Conservation (phyloP, 169 alveolate genomes). For the Blepharisma undulans region DNA sequence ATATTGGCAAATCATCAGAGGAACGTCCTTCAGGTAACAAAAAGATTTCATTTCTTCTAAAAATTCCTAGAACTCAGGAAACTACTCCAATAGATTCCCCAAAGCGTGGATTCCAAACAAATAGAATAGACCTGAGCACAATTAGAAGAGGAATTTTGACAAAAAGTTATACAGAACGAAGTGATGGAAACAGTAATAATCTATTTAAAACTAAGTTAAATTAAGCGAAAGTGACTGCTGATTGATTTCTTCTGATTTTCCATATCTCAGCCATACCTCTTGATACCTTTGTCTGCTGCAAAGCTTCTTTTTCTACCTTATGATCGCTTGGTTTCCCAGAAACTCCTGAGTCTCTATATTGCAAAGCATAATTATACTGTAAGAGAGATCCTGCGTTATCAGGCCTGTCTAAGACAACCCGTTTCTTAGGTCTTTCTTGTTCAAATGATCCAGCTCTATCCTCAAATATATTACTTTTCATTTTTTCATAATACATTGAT, state of each 20-base stretch:
- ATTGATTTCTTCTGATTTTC: background rate
- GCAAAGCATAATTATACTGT: conserved; percentile 15
- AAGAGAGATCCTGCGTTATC: background rate
- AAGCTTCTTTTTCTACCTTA: background rate
- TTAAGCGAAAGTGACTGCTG: conserved; percentile 3
- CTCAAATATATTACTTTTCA: background rate
- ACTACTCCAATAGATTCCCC: background rate
- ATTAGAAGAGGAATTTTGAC: background rate
- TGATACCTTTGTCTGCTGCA: background rate
- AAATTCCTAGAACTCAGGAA: background rate
- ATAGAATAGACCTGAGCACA: background rate
- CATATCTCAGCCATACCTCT: background rate
- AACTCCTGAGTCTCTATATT: background rate
- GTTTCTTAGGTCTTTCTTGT: background rate
- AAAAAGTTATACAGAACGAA: background rate
- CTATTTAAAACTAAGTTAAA: background rate
- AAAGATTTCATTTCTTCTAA: background rate
- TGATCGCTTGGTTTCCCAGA: background rate
- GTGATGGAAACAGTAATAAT: background rate
- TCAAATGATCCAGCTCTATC: background rate
- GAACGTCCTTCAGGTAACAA: background rate
- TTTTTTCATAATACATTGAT: background rate
- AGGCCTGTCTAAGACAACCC: background rate
- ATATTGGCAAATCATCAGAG: background rate
- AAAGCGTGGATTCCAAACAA: background rate